phyloP scores from a whole-genome alignment of 495 filamentous ascomycete genomes.

The Trichoderma orchidacearum region DNA sequence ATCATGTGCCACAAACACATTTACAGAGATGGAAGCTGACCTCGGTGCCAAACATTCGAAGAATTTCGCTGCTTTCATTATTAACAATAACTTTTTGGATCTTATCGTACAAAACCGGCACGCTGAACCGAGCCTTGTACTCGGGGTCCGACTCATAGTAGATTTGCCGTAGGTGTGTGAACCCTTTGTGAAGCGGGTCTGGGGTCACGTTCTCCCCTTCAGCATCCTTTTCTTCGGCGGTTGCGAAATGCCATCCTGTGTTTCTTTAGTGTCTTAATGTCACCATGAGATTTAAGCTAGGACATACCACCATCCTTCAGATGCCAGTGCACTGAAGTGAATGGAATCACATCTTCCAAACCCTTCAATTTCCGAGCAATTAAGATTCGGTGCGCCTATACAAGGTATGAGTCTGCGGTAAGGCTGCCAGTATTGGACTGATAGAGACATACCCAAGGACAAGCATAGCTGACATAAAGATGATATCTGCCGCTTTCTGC shows the following conservation, averaged over 20 bases:
- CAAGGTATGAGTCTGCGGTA: background rate
- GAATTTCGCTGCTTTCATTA: slow-evolving; percentile 78
- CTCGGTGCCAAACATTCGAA: slow-evolving; percentile 52
- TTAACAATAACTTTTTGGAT: slow-evolving; percentile 59
- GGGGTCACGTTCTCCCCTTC: slow-evolving; percentile 28
- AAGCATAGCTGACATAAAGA: slow-evolving; percentile 61
- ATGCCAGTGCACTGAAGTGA: slow-evolving; percentile 55
- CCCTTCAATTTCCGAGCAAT: slow-evolving; percentile 68
- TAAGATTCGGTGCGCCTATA: slow-evolving; percentile 54
- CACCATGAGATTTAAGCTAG: background rate
- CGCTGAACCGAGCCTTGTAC: slow-evolving; percentile 65
- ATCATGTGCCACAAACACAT: background rate
- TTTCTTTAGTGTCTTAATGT: background rate
- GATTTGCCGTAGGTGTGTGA: slow-evolving; percentile 47
- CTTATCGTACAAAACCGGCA: slow-evolving; percentile 69
- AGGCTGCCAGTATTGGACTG: background rate
- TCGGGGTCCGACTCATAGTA: slow-evolving; percentile 55
- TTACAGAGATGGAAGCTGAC: background rate
- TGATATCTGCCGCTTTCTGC: slow-evolving; percentile 66
- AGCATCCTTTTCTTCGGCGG: slow-evolving; percentile 43
- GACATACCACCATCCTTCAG: slow-evolving; percentile 30
- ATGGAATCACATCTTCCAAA: slow-evolving; percentile 55
- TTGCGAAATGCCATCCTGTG: slow-evolving; percentile 66
- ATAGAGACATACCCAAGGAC: slow-evolving; percentile 48
- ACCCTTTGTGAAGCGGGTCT: slow-evolving; percentile 51